A percentile compares a stretch with the other conserved stretches of the same genome.
phyloP scores from a whole-genome alignment of 768 basidiomycete genomes.

The Candolleomyces efflorescens region DNA sequence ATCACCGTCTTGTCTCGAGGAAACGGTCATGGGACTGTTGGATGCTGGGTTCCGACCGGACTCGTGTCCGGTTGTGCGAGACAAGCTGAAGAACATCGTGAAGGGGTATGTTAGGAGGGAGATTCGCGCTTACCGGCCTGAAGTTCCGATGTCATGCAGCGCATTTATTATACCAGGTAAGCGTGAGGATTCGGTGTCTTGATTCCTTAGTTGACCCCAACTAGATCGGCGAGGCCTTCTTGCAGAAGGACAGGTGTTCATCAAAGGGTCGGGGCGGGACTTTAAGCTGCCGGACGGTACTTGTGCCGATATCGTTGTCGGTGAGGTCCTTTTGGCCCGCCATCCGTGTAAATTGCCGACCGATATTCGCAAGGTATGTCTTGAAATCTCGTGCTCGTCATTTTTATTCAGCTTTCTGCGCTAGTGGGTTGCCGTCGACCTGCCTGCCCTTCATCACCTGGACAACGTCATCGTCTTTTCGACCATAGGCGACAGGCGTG shows the following conservation, averaged over 20 bases:
- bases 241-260: conserved; percentile 50
- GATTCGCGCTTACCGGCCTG: conserved; percentile 41
- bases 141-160: conserved; percentile 53
- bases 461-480: conserved; percentile 58
- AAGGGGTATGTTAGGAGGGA: conserved; percentile 38
- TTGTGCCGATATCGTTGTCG: conserved; percentile 45
- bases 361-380: conserved; percentile 56
- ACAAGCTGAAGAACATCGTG: conserved; percentile 50
- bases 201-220: not conserved
- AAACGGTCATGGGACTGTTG: conserved; percentile 54
- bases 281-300: conserved; percentile 39
- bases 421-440: conserved; percentile 55
- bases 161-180: conserved; percentile 60
- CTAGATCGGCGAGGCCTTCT: conserved; percentile 52
- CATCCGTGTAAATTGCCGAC: conserved; percentile 71
- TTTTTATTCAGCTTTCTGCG: not conserved
- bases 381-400: not conserved
- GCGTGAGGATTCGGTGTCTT: conserved; percentile 1
- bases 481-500: conserved; percentile 47
- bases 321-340: conserved; percentile 57
- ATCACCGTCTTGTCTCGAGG: conserved; percentile 57
- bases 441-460: conserved; percentile 42
- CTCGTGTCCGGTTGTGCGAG: conserved; percentile 43
- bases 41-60: conserved; percentile 57
- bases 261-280: conserved; percentile 44